Evolutionary conservation across 768 basidiomycete species (phyloP).

Genomic region (Suillus cothurnatus): DNA sequence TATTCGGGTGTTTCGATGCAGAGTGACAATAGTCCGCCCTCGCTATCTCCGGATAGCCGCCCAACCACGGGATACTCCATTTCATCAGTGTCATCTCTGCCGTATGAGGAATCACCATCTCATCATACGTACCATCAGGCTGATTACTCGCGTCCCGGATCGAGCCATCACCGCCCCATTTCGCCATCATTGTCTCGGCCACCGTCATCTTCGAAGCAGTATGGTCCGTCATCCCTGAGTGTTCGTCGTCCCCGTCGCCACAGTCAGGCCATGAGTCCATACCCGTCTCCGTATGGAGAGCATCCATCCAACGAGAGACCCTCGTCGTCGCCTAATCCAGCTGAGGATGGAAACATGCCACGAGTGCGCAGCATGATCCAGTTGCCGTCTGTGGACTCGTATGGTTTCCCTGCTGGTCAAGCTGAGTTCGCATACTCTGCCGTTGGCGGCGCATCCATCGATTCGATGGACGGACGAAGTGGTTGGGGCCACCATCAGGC

Average conservation of each 20-base stretch:
- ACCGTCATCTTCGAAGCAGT: constrained; percentile 64
- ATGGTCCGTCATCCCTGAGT: constrained; percentile 56
- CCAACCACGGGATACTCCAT: constrained; percentile 88
- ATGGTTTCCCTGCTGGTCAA: constrained; percentile 63
- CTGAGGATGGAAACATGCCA: constrained; percentile 57
- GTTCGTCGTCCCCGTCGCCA: constrained; percentile 76
- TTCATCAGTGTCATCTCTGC: constrained; percentile 75
- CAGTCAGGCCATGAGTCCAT: constrained; percentile 86
- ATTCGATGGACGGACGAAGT: constrained; percentile 39
- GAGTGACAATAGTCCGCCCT: constrained; percentile 67
- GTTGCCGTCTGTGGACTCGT: constrained; percentile 71
- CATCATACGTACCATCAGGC: constrained; percentile 40
- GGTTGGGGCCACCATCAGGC: constrained; percentile 44
- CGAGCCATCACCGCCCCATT: constrained; percentile 64
- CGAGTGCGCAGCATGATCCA: constrained; percentile 86
- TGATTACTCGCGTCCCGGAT: constrained; percentile 74
- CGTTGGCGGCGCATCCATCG: constrained; percentile 45
- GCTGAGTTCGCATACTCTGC: constrained; percentile 84
- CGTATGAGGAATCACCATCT: constrained; percentile 60
- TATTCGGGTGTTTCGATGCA: constrained; percentile 73
- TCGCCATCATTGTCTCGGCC: constrained; percentile 72
- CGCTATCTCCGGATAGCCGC: constrained; percentile 80
- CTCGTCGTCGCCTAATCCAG: constrained; percentile 71
- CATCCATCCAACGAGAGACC: constrained; percentile 57
- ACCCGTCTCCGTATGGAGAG: constrained; percentile 81